Evolutionary conservation across 2,329 filamentous ascomycete species (phyloP).

Genomic region (Cryphonectria japonica): DNA sequence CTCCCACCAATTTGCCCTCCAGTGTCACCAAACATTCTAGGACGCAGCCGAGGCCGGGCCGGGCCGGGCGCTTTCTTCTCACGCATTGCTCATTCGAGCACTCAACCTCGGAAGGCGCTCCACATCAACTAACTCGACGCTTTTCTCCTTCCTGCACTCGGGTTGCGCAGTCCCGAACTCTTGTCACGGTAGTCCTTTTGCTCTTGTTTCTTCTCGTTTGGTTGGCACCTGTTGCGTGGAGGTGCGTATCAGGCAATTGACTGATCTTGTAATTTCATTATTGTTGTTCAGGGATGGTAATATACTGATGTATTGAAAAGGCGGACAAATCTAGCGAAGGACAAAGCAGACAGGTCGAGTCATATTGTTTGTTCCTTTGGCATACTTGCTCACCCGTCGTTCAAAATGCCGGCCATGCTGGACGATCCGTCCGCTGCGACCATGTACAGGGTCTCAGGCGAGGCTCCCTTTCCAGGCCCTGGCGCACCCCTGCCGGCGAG

Average conservation of each 20-base stretch:
- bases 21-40: background rate
- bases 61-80: background rate
- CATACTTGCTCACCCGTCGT: background rate
- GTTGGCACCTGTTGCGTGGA: background rate
- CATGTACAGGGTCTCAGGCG: conserved; percentile 71
- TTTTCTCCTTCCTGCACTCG: background rate
- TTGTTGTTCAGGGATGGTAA: background rate
- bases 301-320: background rate
- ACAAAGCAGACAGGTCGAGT: background rate
- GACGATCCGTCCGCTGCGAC: conserved; percentile 74
- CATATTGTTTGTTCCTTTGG: background rate
- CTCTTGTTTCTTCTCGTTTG: background rate
- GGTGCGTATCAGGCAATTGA: background rate
- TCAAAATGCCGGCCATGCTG: conserved; percentile 74
- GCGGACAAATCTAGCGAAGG: background rate
- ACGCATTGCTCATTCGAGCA: background rate
- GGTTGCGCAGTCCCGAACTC: background rate
- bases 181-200: background rate
- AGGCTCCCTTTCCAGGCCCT: conserved; percentile 66
- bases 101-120: background rate
- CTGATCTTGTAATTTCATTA: background rate
- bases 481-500: conserved; percentile 67
- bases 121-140: background rate
- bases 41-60: background rate
- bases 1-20: background rate